phyloP scores from a whole-genome alignment of 495 filamentous ascomycete species.

The Aspergillus nidulans region DNA sequence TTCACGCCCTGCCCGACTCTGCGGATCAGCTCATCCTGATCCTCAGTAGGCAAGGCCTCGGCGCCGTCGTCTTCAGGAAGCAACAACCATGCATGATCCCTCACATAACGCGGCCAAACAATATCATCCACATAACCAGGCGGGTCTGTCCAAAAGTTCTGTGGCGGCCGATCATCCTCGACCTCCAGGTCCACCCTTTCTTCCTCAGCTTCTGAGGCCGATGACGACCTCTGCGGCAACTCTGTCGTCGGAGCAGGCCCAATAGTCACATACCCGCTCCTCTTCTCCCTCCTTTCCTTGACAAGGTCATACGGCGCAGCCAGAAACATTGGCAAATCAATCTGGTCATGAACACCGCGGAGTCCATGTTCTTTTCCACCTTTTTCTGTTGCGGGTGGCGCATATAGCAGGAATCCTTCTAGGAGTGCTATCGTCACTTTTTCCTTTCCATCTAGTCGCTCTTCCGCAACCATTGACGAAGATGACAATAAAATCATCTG shows the following conservation, averaged over 20 bases:
- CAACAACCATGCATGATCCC: conserved; percentile 73
- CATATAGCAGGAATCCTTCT: conserved; percentile 86
- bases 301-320: conserved; percentile 56
- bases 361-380: conserved; percentile 16
- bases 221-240: conserved; percentile 2
- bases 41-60: conserved; percentile 28
- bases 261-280: conserved; percentile 82
- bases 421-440: conserved; percentile 46
- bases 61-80: conserved; percentile 52
- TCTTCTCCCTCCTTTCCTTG: conserved; percentile 61
- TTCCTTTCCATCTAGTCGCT: conserved; percentile 4
- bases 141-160: conserved; percentile 92
- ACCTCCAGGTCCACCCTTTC: conserved; percentile 31
- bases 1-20: conserved; percentile 31
- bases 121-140: conserved; percentile 90
- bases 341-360: conserved; percentile 43
- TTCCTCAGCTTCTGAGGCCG: background rate
- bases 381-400: conserved; percentile 26
- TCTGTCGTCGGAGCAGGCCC: conserved; percentile 35
- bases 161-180: conserved; percentile 42
- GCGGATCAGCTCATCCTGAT: conserved; percentile 24
- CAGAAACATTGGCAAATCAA: conserved; percentile 75
- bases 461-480: background rate
- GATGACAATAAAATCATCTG: background rate
- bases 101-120: conserved; percentile 91